A percentile compares a stretch with the other conserved stretches of the same genome.
phyloP scores from a whole-genome alignment of 257 asterid genomes.

The Salvia rosmarinus region DNA sequence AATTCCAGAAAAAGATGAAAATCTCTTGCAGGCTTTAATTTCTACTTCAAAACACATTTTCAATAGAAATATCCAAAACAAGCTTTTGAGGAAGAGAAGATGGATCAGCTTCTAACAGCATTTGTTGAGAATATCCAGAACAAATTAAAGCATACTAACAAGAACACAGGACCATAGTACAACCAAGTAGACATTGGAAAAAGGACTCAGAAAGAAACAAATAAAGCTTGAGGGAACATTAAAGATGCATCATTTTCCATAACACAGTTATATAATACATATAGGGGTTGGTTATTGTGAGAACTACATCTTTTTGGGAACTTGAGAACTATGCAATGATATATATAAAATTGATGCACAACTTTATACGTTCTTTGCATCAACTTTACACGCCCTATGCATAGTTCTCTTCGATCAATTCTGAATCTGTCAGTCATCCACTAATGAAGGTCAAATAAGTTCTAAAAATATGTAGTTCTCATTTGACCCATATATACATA shows the following conservation, averaged over 20 bases:
- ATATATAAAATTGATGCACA: too few relatives aligned
- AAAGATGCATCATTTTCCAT: constrained; percentile 2
- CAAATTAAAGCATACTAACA: constrained; percentile 13
- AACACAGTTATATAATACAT: not conserved
- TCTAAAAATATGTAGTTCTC: too few relatives aligned
- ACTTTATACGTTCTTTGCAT: too few relatives aligned
- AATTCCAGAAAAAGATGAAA: not conserved
- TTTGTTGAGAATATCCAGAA: not conserved
- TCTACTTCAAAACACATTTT: constrained; percentile 15
- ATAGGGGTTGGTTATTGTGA: too few relatives aligned
- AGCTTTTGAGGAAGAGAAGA: constrained; percentile 23
- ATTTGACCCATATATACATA: too few relatives aligned
- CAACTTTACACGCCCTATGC: too few relatives aligned
- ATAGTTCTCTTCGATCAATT: too few relatives aligned
- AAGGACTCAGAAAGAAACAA: constrained; percentile 2
- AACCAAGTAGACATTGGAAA: constrained; percentile 10
- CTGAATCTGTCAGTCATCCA: too few relatives aligned
- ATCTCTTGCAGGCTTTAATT: constrained; percentile 11
- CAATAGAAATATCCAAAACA: constrained; percentile 11
- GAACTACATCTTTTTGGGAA: too few relatives aligned
- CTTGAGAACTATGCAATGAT: too few relatives aligned
- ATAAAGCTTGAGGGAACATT: not conserved
- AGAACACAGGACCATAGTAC: not conserved
- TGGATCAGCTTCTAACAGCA: constrained; percentile 8
- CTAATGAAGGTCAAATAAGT: too few relatives aligned